phyloP scores from a whole-genome alignment of 2,329 filamentous ascomycete species.

The Xylariaceae sp. region DNA sequence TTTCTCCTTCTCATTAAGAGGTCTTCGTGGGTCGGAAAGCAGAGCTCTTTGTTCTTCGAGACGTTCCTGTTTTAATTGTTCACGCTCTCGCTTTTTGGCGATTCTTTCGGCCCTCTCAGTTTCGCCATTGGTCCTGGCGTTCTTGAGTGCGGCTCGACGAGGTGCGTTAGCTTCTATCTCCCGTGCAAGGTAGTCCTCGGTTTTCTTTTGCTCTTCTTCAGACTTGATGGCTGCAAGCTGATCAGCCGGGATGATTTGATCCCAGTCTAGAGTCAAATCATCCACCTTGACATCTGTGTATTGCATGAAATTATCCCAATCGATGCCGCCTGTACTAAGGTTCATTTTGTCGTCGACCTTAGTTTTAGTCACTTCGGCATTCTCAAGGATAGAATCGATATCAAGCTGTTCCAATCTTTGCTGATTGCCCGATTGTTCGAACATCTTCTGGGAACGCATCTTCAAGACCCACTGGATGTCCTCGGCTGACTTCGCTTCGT shows the following conservation, averaged over 20 bases:
- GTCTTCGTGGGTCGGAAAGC: constrained; percentile 77
- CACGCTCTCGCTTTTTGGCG: constrained; percentile 60
- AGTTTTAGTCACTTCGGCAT: constrained; percentile 94
- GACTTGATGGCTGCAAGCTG: constrained; percentile 84
- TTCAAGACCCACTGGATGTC: constrained; percentile 96
- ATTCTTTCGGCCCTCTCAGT: constrained; percentile 60
- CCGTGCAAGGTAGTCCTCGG: constrained; percentile 76
- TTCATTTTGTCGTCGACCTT: constrained; percentile 89
- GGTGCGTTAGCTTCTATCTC: constrained; percentile 82
- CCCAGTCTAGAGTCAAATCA: constrained; percentile 76
- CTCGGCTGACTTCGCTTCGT: constrained; percentile 83
- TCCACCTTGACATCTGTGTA: constrained; percentile 98
- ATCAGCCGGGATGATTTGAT: constrained; percentile 94
- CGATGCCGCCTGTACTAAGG: constrained; percentile 79
- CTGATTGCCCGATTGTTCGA: constrained; percentile 95
- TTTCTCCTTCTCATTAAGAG: constrained; percentile 86
- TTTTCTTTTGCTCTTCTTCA: constrained; percentile 77
- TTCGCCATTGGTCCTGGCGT: constrained; percentile 45
- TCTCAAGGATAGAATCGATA: constrained; percentile 93
- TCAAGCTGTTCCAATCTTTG: constrained; percentile 94
- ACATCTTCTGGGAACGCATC: constrained; percentile 98
- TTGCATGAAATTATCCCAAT: constrained; percentile 92
- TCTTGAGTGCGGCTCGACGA: constrained; percentile 62
- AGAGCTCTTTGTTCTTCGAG: constrained; percentile 69
- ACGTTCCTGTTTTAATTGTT: constrained; percentile 65